These are phyloP conservation scores for Exophiala bonariae DNA, from an alignment of 2,329 filamentous ascomycete genomes.

Conservation along the genomic window DNA sequence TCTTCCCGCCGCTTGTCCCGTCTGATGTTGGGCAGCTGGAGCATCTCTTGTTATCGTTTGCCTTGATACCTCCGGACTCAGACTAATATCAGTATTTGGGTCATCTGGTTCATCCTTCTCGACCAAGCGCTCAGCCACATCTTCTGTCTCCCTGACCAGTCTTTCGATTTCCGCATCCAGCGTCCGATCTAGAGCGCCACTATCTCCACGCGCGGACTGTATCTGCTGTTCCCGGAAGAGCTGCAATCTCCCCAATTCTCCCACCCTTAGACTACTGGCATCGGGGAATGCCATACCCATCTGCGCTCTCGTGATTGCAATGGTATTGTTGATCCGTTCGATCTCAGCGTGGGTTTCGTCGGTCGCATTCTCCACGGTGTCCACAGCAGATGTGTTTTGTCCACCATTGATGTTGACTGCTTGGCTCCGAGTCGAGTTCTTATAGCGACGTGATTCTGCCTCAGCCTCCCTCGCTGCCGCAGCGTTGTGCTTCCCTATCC, in stretches of 20 bases:
- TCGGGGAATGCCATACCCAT: slow-evolving; percentile 47
- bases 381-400: too few relatives aligned
- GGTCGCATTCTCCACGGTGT: slow-evolving; percentile 6
- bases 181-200: slow-evolving; percentile 44
- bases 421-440: slow-evolving; percentile 22
- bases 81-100: slow-evolving; percentile 39
- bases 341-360: slow-evolving; percentile 18
- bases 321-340: slow-evolving; percentile 35
- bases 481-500: slow-evolving; percentile 49
- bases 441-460: slow-evolving; percentile 27
- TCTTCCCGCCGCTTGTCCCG: slow-evolving; percentile 9
- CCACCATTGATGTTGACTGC: too few relatives aligned
- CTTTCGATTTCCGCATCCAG: slow-evolving; percentile 45
- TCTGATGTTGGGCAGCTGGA: slow-evolving; percentile 19
- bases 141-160: slow-evolving; percentile 53
- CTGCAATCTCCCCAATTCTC: slow-evolving; percentile 47
- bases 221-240: slow-evolving; percentile 54
- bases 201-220: slow-evolving; percentile 7
- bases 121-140: slow-evolving; percentile 47
- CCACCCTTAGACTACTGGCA: slow-evolving; percentile 45
- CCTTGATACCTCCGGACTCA: slow-evolving; percentile 31
- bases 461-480: slow-evolving; percentile 45
- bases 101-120: slow-evolving; percentile 34
- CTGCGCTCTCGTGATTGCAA: slow-evolving; percentile 37
- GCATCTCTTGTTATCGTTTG: slow-evolving; percentile 16